A percentile compares a stretch with the other conserved stretches of the same genome.
These are phyloP conservation scores for Teunomyces cretensis DNA, from an alignment of 805 yeast genomes.

Conservation along the genomic window DNA sequence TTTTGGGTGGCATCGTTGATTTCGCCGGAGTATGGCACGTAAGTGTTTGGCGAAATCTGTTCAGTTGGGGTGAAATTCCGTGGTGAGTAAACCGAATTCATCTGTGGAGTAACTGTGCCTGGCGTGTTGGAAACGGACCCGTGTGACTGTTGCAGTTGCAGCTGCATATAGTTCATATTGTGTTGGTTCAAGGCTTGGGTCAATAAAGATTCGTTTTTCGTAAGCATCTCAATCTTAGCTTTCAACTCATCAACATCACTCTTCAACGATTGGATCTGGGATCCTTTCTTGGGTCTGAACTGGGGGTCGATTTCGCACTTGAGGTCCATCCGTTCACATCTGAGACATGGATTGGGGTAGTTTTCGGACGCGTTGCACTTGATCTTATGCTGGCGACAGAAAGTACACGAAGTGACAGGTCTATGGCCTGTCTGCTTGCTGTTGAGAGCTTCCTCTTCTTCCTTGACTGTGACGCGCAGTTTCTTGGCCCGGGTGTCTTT, in stretches of 20 bases:
- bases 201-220: constrained; percentile 63
- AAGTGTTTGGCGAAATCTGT: constrained; percentile 9
- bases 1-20: constrained; percentile 16
- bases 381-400: constrained; percentile 92
- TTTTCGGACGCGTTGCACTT: constrained; percentile 87
- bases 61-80: constrained; percentile 8
- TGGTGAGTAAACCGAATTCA: constrained; percentile 4
- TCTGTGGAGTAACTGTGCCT: constrained; percentile 8
- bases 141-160: constrained; percentile 20
- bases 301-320: constrained; percentile 89
- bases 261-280: constrained; percentile 79
- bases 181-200: constrained; percentile 60
- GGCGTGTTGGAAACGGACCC: constrained; percentile 3
- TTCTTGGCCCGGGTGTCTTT: constrained; percentile 8
- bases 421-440: constrained; percentile 52
- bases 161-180: constrained; percentile 26
- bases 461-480: neutral
- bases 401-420: constrained; percentile 91
- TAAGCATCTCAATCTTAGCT: constrained; percentile 63
- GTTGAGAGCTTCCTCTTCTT: constrained; percentile 1
- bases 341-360: constrained; percentile 76
- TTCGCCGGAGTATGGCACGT: constrained; percentile 6
- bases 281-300: constrained; percentile 88
- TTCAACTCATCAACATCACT: constrained; percentile 83
- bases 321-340: constrained; percentile 79